Percentiles rank a stretch among this genome's conserved stretches.
Conservation (phyloP, 1,284 basidiomycete genomes). For the Ustilago nuda region DNA sequence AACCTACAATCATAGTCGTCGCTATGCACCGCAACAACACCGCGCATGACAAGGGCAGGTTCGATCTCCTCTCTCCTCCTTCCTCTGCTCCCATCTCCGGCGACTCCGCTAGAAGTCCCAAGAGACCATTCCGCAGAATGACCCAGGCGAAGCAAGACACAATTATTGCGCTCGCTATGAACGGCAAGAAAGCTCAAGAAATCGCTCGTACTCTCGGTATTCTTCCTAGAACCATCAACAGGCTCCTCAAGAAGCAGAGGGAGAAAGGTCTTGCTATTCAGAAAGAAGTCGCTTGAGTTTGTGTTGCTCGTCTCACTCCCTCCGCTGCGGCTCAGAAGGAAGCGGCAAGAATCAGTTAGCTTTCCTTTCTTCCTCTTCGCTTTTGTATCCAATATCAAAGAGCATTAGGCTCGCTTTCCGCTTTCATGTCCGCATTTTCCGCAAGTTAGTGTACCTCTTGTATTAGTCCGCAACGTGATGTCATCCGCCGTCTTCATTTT, state of each 20-base stretch:
- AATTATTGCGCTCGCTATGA: constrained; percentile 10
- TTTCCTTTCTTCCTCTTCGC: not conserved
- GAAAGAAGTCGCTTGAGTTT: not conserved
- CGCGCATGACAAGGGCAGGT: not conserved
- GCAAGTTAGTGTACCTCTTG: not conserved
- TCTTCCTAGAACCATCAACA: constrained; percentile 9
- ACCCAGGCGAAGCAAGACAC: constrained; percentile 12
- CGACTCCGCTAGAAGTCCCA: not conserved
- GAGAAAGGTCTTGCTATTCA: not conserved
- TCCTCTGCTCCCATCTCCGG: not conserved
- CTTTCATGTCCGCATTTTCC: not conserved
- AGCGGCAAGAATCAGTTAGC: not conserved
- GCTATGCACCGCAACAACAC: not conserved
- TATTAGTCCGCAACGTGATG: not conserved
- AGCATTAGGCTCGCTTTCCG: not conserved
- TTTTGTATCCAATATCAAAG: not conserved
- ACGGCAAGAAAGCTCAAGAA: constrained; percentile 2
- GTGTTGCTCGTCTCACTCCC: not conserved
- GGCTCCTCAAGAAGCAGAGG: constrained; percentile 8
- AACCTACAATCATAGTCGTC: not conserved
- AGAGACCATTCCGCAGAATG: not conserved
- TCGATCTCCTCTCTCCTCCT: not conserved
- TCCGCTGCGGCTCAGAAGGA: constrained; percentile 7
- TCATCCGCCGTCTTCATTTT: not conserved
- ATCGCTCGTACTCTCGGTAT: constrained; percentile 18